phyloP scores from a whole-genome alignment of 2,329 filamentous ascomycete species.

The Arthrobotrys sphaeroides region DNA sequence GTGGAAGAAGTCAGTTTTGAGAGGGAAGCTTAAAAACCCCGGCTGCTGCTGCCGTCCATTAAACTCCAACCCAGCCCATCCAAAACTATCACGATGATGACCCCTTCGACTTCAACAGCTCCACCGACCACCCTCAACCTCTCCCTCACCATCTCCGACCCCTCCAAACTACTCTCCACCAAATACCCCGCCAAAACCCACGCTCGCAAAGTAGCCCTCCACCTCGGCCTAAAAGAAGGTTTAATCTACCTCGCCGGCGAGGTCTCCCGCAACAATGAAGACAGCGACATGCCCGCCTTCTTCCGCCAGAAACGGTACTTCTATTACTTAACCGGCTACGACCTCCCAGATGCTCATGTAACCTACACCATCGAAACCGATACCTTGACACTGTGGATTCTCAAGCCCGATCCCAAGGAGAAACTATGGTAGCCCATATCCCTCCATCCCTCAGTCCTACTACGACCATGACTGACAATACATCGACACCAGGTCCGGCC shows the following conservation, averaged over 20 bases:
- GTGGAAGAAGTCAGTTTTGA: no score
- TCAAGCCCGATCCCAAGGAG: conserved; percentile 57
- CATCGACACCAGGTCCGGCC: conserved; percentile 35
- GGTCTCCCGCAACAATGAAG: conserved; percentile 65
- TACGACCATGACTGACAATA: no score
- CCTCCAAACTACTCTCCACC: background rate
- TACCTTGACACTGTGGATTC: conserved; percentile 71
- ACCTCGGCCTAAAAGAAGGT: conserved; percentile 63
- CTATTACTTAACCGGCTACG: conserved; percentile 68
- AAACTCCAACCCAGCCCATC: background rate
- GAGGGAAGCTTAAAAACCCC: conserved; percentile 32
- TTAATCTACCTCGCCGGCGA: conserved; percentile 69
- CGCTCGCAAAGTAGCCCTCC: conserved; percentile 63
- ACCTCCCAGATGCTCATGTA: conserved; percentile 67
- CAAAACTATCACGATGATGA: conserved; percentile 13
- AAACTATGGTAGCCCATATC: conserved; percentile 37
- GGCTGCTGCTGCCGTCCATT: conserved; percentile 9
- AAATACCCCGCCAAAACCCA: conserved; percentile 63
- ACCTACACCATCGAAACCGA: conserved; percentile 71
- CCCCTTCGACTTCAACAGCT: background rate
- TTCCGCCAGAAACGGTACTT: conserved; percentile 72
- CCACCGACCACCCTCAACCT: background rate
- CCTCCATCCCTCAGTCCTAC: background rate
- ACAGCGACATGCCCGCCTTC: conserved; percentile 68
- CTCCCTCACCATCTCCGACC: background rate